phyloP scores from a whole-genome alignment of 179 eudicot species.

The Patellifolia procumbens region DNA sequence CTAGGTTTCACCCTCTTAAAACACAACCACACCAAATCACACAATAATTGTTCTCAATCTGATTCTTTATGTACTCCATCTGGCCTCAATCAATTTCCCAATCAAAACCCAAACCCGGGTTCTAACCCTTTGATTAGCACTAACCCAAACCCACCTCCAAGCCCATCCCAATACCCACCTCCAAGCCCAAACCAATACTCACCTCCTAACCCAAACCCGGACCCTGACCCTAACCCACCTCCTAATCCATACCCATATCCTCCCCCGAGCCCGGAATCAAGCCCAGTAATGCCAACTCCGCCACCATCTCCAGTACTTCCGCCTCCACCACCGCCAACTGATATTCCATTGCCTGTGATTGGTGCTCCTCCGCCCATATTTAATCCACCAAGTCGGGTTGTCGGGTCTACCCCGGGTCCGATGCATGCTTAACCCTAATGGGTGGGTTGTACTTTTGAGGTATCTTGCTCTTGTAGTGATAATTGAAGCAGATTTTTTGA shows the following conservation, averaged over 20 bases:
- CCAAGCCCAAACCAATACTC: background rate
- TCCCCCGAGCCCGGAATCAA: conserved; percentile 19
- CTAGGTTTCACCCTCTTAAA: conserved; percentile 62
- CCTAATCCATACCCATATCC: conserved; percentile 23
- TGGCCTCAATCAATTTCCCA: conserved; percentile 19
- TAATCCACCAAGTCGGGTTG: conserved; percentile 43
- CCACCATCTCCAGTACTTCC: conserved; percentile 39
- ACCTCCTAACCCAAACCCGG: background rate
- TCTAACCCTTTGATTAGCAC: conserved; percentile 18
- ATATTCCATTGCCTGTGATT: background rate
- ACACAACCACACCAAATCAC: conserved; percentile 39
- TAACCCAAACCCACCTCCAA: conserved; percentile 18
- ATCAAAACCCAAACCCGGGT: conserved; percentile 27
- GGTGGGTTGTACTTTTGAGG: too few species aligned
- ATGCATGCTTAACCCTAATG: conserved; percentile 27
- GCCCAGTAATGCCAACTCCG: conserved; percentile 34
- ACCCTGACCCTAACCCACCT: conserved; percentile 30
- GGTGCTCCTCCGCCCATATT: conserved; percentile 31
- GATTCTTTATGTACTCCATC: conserved; percentile 27
- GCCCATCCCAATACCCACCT: conserved; percentile 8
- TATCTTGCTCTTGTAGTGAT: too few species aligned
- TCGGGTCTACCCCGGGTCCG: conserved; percentile 57
- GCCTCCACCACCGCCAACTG: conserved; percentile 17
- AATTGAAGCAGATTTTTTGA: too few species aligned
- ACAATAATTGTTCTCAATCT: conserved; percentile 36